phyloP scores from a whole-genome alignment of 441 rosid species.

The Biscutella laevigata region DNA sequence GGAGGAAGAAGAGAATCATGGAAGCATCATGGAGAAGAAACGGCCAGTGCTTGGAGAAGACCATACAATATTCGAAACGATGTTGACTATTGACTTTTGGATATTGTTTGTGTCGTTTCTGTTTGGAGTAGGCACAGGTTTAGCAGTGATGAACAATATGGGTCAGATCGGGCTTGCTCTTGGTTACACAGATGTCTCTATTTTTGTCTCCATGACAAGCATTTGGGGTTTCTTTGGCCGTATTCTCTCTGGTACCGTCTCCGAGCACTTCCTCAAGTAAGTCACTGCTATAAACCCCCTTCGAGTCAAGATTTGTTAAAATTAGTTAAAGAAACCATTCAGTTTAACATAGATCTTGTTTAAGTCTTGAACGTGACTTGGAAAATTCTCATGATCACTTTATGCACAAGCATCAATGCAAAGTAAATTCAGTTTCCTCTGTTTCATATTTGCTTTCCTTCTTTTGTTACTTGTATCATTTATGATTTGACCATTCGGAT shows the following conservation, averaged over 20 bases:
- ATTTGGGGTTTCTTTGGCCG: slow-evolving; percentile 92
- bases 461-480: no score
- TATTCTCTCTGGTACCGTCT: slow-evolving; percentile 64
- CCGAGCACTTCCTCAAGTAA: slow-evolving; percentile 76
- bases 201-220: slow-evolving; percentile 71
- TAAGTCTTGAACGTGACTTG: no score
- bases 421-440: no score
- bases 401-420: no score
- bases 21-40: slow-evolving; percentile 25
- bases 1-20: background rate
- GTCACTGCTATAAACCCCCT: no score
- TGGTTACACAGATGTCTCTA: slow-evolving; percentile 74
- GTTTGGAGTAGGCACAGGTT: slow-evolving; percentile 84
- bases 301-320: no score
- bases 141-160: slow-evolving; percentile 84
- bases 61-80: slow-evolving; percentile 59
- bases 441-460: no score
- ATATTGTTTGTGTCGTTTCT: slow-evolving; percentile 66
- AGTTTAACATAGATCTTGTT: no score
- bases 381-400: no score
- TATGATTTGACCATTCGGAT: no score
- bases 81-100: slow-evolving; percentile 72
- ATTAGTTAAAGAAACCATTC: no score
- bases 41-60: slow-evolving; percentile 70
- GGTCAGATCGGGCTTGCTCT: slow-evolving; percentile 85